These are phyloP conservation scores for Lagerstroemia speciosa DNA, from an alignment of 345 rosid genomes.

Conservation along the genomic window DNA sequence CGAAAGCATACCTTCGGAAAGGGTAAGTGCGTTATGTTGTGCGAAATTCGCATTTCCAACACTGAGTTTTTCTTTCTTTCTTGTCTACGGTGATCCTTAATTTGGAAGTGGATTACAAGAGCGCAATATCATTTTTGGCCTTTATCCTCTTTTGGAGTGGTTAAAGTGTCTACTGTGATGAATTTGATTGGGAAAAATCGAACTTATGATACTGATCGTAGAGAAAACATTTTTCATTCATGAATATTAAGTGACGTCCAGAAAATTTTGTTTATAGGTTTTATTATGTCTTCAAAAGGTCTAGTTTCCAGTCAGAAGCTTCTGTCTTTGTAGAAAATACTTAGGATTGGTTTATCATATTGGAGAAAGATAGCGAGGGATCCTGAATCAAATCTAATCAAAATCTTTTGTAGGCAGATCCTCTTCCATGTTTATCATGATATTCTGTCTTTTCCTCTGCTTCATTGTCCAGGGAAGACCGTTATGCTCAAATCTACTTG, in stretches of 20 bases:
- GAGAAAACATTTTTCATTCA: neutral
- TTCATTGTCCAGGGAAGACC: neutral
- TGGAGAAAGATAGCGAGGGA: too few species aligned
- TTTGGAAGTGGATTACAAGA: neutral
- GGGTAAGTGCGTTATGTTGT: conserved; percentile 38
- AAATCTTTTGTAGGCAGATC: too few species aligned
- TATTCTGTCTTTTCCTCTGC: too few species aligned
- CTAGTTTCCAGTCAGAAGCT: neutral
- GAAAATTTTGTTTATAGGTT: neutral
- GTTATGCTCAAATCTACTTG: too few species aligned
- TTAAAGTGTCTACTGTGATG: neutral
- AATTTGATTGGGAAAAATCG: neutral
- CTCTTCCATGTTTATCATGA: too few species aligned
- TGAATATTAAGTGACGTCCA: neutral
- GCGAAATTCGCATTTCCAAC: neutral
- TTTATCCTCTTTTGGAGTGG: neutral
- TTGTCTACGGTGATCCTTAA: neutral
- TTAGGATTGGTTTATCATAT: too few species aligned
- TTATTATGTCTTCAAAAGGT: neutral
- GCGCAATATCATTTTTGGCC: neutral
- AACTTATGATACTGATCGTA: too few species aligned
- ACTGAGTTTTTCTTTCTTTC: neutral
- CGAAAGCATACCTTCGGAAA: conserved; percentile 81
- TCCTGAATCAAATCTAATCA: too few species aligned
- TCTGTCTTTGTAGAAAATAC: too few species aligned